Percentiles rank a stretch among this genome's conserved stretches.
Evolutionary conservation across 208 protist genomes (phyloP).

Genomic region (Leishmania gerbilli): DNA sequence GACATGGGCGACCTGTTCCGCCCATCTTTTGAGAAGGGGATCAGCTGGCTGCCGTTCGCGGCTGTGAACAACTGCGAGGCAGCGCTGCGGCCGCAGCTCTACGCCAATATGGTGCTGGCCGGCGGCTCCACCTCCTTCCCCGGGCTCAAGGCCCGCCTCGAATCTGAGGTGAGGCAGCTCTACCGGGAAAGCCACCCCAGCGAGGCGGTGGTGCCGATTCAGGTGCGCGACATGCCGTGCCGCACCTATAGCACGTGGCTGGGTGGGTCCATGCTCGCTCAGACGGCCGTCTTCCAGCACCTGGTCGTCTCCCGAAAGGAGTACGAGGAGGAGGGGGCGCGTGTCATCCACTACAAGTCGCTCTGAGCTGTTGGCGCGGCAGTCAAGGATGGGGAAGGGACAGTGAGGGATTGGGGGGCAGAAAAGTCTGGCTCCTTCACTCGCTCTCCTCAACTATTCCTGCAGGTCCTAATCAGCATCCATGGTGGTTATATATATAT

Average conservation of each 20-base stretch:
- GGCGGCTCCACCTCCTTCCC: constrained; percentile 91
- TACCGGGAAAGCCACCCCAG: constrained; percentile 87
- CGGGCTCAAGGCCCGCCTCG: constrained; percentile 79
- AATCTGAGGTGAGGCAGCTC: constrained; percentile 86
- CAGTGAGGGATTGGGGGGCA: not conserved
- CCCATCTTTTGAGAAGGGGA: constrained; percentile 85
- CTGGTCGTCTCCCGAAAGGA: constrained; percentile 79
- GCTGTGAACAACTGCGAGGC: constrained; percentile 93
- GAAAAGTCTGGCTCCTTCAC: not conserved
- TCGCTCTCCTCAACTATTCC: not conserved
- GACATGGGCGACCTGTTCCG: constrained; percentile 84
- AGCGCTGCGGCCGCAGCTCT: constrained; percentile 88
- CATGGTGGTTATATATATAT: not conserved
- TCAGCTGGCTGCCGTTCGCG: constrained; percentile 92
- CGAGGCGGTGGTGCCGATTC: constrained; percentile 80
- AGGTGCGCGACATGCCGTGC: constrained; percentile 69
- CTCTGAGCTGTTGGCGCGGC: constrained; percentile 32
- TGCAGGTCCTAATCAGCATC: not conserved
- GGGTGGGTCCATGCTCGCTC: constrained; percentile 82
- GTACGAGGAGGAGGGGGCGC: constrained; percentile 85
- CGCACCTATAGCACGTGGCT: constrained; percentile 86
- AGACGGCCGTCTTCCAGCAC: constrained; percentile 87
- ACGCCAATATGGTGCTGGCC: constrained; percentile 93
- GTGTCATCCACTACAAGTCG: constrained; percentile 90
- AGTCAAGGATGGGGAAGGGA: not conserved